Percentiles rank a stretch among this genome's conserved stretches.
Evolutionary conservation across 106 monocot species (phyloP).

Genomic region (Platanthera guangdongensis): DNA sequence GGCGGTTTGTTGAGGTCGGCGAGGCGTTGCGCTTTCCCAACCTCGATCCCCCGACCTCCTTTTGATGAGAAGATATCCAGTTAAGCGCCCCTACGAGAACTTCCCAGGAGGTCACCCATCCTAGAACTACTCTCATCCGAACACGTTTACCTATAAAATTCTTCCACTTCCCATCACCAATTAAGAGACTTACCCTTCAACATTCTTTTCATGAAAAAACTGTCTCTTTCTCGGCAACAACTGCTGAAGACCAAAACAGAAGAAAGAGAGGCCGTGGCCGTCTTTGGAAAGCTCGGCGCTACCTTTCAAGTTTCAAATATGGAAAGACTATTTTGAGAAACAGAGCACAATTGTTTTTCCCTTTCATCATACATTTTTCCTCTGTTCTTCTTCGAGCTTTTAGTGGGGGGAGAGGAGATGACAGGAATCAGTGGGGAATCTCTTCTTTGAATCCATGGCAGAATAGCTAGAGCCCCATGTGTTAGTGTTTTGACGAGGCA

Average conservation of each 20-base stretch:
- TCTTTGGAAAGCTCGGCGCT: neutral
- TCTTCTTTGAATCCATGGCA: neutral
- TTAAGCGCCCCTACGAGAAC: no score
- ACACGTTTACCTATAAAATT: no score
- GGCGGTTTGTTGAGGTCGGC: no score
- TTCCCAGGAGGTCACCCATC: no score
- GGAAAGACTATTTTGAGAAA: neutral
- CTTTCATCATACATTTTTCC: neutral
- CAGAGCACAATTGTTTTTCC: neutral
- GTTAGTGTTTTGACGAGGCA: no score
- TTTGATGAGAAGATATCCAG: no score
- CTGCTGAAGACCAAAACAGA: no score
- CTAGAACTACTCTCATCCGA: no score
- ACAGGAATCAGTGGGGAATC: neutral
- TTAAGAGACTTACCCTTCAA: no score
- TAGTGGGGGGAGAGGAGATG: neutral
- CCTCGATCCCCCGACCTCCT: no score
- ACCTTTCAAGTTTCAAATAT: neutral
- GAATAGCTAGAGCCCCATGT: neutral
- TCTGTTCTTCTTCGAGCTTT: neutral
- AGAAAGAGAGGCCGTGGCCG: neutral
- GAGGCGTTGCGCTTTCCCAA: no score
- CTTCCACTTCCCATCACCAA: no score
- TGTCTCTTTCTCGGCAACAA: conserved; percentile 4
- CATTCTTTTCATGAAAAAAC: neutral